Evolutionary conservation across 2,329 filamentous ascomycete genomes (phyloP).

Genomic region (Lachnellula hyalina): DNA sequence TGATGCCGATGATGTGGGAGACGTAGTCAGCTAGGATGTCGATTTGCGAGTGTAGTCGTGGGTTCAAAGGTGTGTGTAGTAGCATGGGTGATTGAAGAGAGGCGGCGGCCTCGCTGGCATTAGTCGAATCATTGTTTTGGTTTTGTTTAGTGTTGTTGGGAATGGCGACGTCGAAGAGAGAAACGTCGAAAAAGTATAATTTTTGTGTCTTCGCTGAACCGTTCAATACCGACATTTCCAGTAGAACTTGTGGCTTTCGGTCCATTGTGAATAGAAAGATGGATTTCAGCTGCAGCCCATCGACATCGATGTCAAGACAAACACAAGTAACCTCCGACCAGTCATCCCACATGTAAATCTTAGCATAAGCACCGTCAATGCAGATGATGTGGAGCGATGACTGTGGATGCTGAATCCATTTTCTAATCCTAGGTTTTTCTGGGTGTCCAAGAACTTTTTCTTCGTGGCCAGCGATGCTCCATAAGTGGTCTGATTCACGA

Average conservation of each 20-base stretch:
- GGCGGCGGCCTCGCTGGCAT: not conserved
- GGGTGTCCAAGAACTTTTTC: conserved; percentile 23
- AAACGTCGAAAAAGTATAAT: conserved; percentile 15
- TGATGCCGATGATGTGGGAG: conserved; percentile 23
- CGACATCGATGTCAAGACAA: conserved; percentile 8
- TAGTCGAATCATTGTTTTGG: not conserved
- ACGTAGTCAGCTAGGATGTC: conserved; percentile 14
- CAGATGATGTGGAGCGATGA: conserved; percentile 27
- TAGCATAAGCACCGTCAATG: conserved; percentile 23
- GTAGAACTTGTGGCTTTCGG: conserved; percentile 12
- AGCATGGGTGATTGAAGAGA: not conserved
- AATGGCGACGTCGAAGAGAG: conserved; percentile 9
- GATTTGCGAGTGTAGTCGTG: conserved; percentile 10
- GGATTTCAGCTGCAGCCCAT: conserved; percentile 21
- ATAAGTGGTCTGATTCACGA: conserved; percentile 30
- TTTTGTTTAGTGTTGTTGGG: conserved; percentile 5
- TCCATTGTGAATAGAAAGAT: conserved; percentile 13
- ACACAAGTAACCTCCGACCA: conserved; percentile 24
- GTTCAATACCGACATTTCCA: conserved; percentile 21
- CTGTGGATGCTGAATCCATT: conserved; percentile 24
- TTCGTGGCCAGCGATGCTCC: conserved; percentile 24
- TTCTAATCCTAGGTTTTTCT: conserved; percentile 16
- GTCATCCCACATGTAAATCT: conserved; percentile 29
- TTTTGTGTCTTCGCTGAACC: conserved; percentile 13
- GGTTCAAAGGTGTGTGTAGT: not conserved